Conservation (phyloP, 371 early-diverging fungal species). For the Mucor saturninus region DNA sequence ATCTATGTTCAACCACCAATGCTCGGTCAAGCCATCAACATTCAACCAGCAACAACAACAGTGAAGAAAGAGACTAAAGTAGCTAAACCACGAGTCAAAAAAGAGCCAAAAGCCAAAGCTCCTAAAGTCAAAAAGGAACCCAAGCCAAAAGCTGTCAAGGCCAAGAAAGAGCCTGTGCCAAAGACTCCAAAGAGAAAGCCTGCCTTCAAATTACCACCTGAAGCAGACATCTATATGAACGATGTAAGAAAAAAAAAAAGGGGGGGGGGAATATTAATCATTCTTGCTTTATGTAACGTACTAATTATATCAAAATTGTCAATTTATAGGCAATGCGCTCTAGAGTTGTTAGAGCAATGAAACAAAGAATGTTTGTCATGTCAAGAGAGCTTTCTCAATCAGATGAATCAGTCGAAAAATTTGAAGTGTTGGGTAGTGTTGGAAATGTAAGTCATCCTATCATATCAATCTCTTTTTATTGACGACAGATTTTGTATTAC, state of each 20-base stretch:
- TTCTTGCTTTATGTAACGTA: too few relatives aligned
- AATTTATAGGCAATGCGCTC: conserved; percentile 26
- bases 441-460: conserved; percentile 36
- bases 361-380: conserved; percentile 40
- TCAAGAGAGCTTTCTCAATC: conserved; percentile 5
- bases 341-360: conserved; percentile 30
- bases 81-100: background rate
- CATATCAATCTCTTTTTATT: background rate
- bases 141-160: background rate
- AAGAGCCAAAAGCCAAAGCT: conserved; percentile 2
- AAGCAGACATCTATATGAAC: conserved; percentile 5
- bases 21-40: too few relatives aligned
- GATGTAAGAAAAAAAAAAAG: background rate
- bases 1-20: too few relatives aligned
- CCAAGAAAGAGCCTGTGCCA: background rate
- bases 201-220: conserved; percentile 14
- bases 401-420: conserved; percentile 15
- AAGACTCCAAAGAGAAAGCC: conserved; percentile 2
- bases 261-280: too few relatives aligned
- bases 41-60: background rate
- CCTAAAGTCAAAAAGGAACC: conserved; percentile 15
- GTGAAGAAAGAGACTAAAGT: background rate
- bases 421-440: conserved; percentile 43
- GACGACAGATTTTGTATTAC: background rate
- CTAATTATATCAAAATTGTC: background rate